Percentiles rank a stretch among this genome's conserved stretches.
These are phyloP conservation scores for Mortierella sp. DNA, from an alignment of 371 early-diverging fungal species.

Conservation along the genomic window DNA sequence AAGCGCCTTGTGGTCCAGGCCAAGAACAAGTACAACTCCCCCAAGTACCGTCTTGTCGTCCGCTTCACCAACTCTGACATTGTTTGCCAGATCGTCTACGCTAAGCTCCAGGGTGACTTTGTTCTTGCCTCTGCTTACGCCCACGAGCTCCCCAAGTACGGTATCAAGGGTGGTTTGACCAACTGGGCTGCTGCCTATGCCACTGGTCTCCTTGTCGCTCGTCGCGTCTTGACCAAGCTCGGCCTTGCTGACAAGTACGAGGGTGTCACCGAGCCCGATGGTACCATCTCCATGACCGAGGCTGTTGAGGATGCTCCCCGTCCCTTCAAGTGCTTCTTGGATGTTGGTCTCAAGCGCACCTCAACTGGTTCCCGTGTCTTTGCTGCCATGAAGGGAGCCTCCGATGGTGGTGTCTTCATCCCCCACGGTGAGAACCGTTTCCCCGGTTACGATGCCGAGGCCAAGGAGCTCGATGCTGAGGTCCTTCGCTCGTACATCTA, in stretches of 20 bases:
- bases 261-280: slow-evolving; percentile 96
- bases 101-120: slow-evolving; percentile 99
- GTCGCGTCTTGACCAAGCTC: slow-evolving; percentile 97
- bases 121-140: slow-evolving; percentile 98
- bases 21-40: slow-evolving; percentile 99
- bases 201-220: slow-evolving; percentile 98
- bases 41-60: slow-evolving; percentile 99
- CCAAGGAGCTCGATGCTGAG: slow-evolving; percentile 96
- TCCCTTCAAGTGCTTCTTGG: slow-evolving; percentile 99
- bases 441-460: slow-evolving; percentile 96
- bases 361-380: slow-evolving; percentile 99
- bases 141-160: slow-evolving; percentile 98
- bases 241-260: slow-evolving; percentile 96
- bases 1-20: slow-evolving; percentile 99
- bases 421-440: slow-evolving; percentile 99
- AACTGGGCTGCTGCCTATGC: slow-evolving; percentile 99
- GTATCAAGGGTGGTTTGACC: slow-evolving; percentile 99
- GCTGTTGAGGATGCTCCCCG: slow-evolving; percentile 95
- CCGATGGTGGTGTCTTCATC: slow-evolving; percentile 99
- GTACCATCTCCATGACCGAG: slow-evolving; percentile 92
- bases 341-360: slow-evolving; percentile 99
- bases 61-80: slow-evolving; percentile 99
- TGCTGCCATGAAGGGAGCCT: slow-evolving; percentile 99
- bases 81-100: slow-evolving; percentile 98
- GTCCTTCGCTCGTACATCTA: slow-evolving; percentile 98